Conservation (phyloP, 2,329 filamentous ascomycete genomes). For the Septoria petroselini region DNA sequence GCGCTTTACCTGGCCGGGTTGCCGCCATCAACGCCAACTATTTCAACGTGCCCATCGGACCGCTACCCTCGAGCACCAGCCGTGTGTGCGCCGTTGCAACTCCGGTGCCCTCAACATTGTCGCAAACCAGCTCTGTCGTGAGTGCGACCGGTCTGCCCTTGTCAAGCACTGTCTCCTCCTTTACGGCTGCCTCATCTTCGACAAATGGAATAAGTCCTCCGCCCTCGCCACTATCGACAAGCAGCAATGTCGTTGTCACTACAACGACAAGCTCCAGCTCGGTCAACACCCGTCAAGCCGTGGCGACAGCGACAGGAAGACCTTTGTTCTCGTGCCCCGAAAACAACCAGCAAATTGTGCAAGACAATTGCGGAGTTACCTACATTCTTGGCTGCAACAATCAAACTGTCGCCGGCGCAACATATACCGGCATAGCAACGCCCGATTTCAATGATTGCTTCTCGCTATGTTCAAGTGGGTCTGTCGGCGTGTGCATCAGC, state of each 20-base stretch:
- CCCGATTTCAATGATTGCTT: conserved; percentile 1
- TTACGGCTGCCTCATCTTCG: too few relatives aligned
- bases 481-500: conserved; percentile 1
- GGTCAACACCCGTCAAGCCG: not conserved
- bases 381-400: conserved; percentile 10
- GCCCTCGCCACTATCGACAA: not conserved
- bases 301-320: conserved; percentile 1
- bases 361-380: conserved; percentile 12
- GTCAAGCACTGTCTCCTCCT: too few relatives aligned
- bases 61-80: not conserved
- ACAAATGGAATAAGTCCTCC: not conserved
- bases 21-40: conserved; percentile 10
- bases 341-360: conserved; percentile 4
- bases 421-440: not conserved
- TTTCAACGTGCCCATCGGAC: not conserved
- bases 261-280: not conserved
- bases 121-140: too few relatives aligned
- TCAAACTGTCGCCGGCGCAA: not conserved
- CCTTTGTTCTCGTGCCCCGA: conserved; percentile 2
- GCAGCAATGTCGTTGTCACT: not conserved
- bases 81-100: not conserved
- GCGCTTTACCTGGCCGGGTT: not conserved
- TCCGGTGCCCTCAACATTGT: too few relatives aligned
- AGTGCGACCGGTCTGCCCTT: too few relatives aligned
- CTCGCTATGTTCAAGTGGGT: conserved; percentile 3